These are phyloP conservation scores for Triticum turgidum DNA, from an alignment of 176 grass and related monocot genomes.

Conservation along the genomic window DNA sequence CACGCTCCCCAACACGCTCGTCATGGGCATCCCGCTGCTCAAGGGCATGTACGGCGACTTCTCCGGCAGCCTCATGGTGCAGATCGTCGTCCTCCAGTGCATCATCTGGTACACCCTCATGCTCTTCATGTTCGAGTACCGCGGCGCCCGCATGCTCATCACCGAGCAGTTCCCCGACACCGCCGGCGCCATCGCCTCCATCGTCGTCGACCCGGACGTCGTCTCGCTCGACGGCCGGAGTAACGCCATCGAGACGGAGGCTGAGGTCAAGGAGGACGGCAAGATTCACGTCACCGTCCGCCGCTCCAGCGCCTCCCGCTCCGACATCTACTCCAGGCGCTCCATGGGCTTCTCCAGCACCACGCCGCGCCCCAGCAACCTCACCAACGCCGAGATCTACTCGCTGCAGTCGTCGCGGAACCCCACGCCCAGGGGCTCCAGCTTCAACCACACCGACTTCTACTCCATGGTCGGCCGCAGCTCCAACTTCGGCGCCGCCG, in stretches of 20 bases:
- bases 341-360: slow-evolving; percentile 85
- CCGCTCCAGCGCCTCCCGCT: slow-evolving; percentile 89
- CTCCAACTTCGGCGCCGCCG: slow-evolving; percentile 85
- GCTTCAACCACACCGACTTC: slow-evolving; percentile 99
- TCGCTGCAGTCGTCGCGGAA: slow-evolving; percentile 95
- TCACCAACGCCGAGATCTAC: slow-evolving; percentile 99
- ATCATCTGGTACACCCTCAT: slow-evolving; percentile 99
- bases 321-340: slow-evolving; percentile 85
- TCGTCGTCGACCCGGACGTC: slow-evolving; percentile 89
- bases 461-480: slow-evolving; percentile 97
- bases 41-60: slow-evolving; percentile 96
- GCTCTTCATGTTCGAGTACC: slow-evolving; percentile 99
- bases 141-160: slow-evolving; percentile 83
- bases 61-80: slow-evolving; percentile 92
- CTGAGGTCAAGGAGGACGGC: slow-evolving; percentile 88
- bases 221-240: slow-evolving; percentile 76
- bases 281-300: slow-evolving; percentile 89
- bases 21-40: slow-evolving; percentile 96
- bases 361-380: slow-evolving; percentile 85
- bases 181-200: slow-evolving; percentile 80
- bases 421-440: slow-evolving; percentile 86
- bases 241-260: slow-evolving; percentile 86
- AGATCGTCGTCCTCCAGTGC: slow-evolving; percentile 98
- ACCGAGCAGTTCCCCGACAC: slow-evolving; percentile 98
- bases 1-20: slow-evolving; percentile 97